Conservation (phyloP, 768 basidiomycete genomes). For the Dioszegia crocea region DNA sequence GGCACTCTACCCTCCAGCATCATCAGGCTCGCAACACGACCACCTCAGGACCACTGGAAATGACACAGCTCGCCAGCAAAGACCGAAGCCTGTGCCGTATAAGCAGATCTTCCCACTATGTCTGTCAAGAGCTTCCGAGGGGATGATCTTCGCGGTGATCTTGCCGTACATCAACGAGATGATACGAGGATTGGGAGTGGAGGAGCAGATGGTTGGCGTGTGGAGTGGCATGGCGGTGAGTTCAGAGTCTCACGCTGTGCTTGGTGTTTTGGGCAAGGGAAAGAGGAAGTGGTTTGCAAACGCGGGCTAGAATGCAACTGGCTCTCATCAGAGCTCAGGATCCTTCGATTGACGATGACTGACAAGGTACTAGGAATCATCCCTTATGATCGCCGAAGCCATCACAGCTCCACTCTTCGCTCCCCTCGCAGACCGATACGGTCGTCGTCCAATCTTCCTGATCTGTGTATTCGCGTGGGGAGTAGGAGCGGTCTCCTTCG, state of each 20-base stretch:
- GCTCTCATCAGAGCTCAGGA: no score
- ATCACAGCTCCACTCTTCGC: conserved; percentile 31
- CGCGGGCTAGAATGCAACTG: no score
- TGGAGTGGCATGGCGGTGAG: conserved; percentile 34
- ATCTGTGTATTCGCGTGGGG: conserved; percentile 24
- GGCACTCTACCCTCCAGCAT: no score
- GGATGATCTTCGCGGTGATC: conserved; percentile 31
- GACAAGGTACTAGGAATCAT: conserved; percentile 36
- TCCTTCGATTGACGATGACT: no score
- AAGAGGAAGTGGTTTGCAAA: no score
- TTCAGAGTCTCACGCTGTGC: not conserved
- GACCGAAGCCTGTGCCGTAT: conserved; percentile 25
- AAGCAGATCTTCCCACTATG: conserved; percentile 26
- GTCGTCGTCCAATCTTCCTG: conserved; percentile 30
- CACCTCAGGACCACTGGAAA: not conserved
- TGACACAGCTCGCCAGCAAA: not conserved
- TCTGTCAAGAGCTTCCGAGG: conserved; percentile 25
- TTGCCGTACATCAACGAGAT: conserved; percentile 43
- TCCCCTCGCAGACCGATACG: conserved; percentile 24
- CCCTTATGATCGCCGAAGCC: conserved; percentile 30
- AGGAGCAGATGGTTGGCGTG: conserved; percentile 33
- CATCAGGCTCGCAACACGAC: no score
- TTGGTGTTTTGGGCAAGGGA: no score
- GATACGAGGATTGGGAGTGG: conserved; percentile 30
- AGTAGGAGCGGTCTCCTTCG: conserved; percentile 23